Conservation (phyloP, 2,329 filamentous ascomycete genomes). For the Zalaria sp. region DNA sequence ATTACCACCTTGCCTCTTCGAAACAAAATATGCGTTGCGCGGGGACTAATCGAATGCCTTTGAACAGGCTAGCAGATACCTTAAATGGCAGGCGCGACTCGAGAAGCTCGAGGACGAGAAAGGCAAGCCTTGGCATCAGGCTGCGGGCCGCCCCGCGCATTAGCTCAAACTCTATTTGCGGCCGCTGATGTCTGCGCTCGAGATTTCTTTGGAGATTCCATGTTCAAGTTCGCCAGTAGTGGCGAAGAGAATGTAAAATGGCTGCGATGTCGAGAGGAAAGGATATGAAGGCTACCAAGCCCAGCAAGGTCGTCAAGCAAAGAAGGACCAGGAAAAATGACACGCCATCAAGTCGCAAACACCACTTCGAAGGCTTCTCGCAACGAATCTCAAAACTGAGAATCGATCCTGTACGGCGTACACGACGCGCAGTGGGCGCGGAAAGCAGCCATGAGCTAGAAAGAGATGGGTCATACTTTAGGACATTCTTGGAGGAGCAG, state of each 20-base stretch:
- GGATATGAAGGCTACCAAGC: constrained; percentile 8
- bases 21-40: no score
- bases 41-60: no score
- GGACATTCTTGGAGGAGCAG: constrained; percentile 75
- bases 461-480: constrained; percentile 73
- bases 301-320: constrained; percentile 37
- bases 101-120: no score
- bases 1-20: no score
- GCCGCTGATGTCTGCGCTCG: no score
- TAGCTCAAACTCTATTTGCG: no score
- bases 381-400: constrained; percentile 82
- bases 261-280: constrained; percentile 27
- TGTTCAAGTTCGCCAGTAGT: no score
- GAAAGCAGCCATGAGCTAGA: constrained; percentile 60
- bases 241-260: constrained; percentile 16
- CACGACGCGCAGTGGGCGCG: constrained; percentile 36
- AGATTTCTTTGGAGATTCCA: no score
- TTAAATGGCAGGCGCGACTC: no score
- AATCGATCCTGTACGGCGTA: constrained; percentile 83
- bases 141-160: no score
- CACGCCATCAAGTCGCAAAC: constrained; percentile 65
- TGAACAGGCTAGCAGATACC: no score
- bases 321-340: constrained; percentile 41
- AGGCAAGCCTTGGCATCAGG: no score
- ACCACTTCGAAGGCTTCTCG: constrained; percentile 85